Conservation (phyloP, 2,329 filamentous ascomycete genomes). For the Exophiala sp. region DNA sequence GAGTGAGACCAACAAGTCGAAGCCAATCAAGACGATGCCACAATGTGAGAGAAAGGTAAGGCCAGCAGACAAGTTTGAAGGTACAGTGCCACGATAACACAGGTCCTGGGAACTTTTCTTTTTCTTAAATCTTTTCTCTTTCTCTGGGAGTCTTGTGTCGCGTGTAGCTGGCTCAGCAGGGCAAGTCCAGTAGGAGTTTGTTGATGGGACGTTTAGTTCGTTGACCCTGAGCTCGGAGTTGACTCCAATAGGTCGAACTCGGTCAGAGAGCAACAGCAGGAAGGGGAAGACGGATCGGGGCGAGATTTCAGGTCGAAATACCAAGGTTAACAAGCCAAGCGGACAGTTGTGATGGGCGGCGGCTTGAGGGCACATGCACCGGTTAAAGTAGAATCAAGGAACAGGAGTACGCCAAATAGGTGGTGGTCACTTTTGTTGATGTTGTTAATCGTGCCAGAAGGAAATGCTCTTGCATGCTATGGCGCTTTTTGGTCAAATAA, state of each 20-base stretch:
- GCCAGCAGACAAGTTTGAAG: conserved; percentile 7
- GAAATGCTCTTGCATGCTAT: background rate
- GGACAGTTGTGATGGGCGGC: background rate
- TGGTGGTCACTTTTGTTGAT: background rate
- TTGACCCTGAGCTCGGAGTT: background rate
- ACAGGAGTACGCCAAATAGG: background rate
- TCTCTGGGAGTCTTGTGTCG: background rate
- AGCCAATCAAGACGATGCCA: conserved; percentile 14
- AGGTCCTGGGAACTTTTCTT: background rate
- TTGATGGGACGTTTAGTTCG: background rate
- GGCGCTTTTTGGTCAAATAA: background rate
- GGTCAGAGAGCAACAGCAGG: background rate
- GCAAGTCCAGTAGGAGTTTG: background rate
- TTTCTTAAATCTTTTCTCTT: background rate
- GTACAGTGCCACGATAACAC: conserved; percentile 14
- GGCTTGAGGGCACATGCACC: too few relatives aligned
- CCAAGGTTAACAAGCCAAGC: background rate
- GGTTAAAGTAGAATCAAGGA: too few relatives aligned
- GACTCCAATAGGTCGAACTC: background rate
- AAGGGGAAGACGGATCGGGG: background rate
- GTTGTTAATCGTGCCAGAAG: background rate
- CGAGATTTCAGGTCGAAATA: background rate
- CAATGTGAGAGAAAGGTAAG: conserved; percentile 6
- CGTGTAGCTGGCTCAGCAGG: background rate
- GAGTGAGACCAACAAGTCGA: conserved; percentile 10